These are phyloP conservation scores for Brettanomyces custersianus DNA, from an alignment of 805 yeast species.

Conservation along the genomic window DNA sequence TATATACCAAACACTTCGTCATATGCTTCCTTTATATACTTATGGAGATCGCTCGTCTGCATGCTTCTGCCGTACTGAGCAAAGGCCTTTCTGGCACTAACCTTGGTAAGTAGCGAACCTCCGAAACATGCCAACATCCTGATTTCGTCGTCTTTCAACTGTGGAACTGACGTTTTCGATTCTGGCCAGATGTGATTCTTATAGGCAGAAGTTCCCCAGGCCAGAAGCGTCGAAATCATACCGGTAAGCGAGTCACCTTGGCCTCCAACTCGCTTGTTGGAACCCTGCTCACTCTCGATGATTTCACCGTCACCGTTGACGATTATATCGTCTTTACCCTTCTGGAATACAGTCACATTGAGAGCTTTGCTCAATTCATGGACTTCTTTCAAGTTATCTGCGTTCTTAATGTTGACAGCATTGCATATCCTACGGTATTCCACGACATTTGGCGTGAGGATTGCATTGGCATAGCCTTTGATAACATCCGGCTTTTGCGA, in stretches of 20 bases:
- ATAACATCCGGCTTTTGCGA: constrained; percentile 41
- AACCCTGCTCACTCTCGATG: constrained; percentile 45
- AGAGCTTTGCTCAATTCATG: constrained; percentile 37
- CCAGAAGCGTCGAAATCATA: constrained; percentile 67
- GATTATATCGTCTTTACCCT: constrained; percentile 67
- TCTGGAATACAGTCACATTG: constrained; percentile 57
- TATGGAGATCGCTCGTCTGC: constrained; percentile 79
- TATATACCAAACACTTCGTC: constrained; percentile 14
- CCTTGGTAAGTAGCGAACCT: constrained; percentile 60
- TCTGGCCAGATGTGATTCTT: constrained; percentile 50
- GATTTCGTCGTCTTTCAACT: constrained; percentile 23
- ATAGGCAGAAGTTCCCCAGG: constrained; percentile 69
- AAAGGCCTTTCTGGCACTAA: constrained; percentile 59
- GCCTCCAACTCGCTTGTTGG: constrained; percentile 82
- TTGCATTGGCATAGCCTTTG: constrained; percentile 46
- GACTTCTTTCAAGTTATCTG: constrained; percentile 25
- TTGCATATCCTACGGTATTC: constrained; percentile 67
- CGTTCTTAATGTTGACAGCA: constrained; percentile 29
- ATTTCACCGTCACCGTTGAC: constrained; percentile 32
- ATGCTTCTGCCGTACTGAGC: constrained; percentile 59
- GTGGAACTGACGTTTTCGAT: constrained; percentile 22
- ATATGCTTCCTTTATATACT: constrained; percentile 57
- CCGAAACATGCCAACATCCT: constrained; percentile 55
- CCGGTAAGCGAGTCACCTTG: constrained; percentile 95
- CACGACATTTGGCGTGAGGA: constrained; percentile 83